Base-by-base conservation (phyloP, 495 filamentous ascomycete genomes). In the Daldinia childiae region DNA sequence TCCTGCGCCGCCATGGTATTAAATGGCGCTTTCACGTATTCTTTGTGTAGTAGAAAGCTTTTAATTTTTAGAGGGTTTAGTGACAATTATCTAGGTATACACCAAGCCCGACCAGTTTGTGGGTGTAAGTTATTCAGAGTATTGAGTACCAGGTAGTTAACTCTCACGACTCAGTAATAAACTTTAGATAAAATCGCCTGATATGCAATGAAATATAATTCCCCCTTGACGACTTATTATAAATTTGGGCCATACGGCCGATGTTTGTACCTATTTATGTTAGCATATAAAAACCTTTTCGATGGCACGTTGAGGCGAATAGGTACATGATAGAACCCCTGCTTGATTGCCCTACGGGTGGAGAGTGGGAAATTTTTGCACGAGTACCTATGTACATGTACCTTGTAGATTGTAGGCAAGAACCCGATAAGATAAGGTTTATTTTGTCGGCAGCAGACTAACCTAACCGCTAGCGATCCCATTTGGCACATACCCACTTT, bases 1-100 rank as follows among this genome's bases (percentile, higher is more conserved):
- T 69, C 67, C 30, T 72, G 63, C 21, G 63, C 55, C 6, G 73
- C 64, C 77, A 78, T 82, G 24, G 39, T 69, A 15, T 29, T 14
- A 41, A 50, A 36, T 21, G 9, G n/a, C 19, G 6, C 39, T 12
- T 34, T 50, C 12, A 30, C 27, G 38, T 57, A 63, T 50, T 36
- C 12, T 59, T 24, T 9, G 52, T 52, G 26, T 36, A 29, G n/a
- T 57, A 58, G 68, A 32, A 41, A 12, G 26, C 38, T 27, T 29
- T 55, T 39, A 21, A 26, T 27, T 57, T 41, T 24, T 38, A 54
- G 24, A 27, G 6, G 17, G 32, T 34, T 19, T 59, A 36, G 26
- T 27, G 8, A 59, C 3, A 50, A 48, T 43, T 17, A 52, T 26
- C 32, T 64, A n/a, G n/a, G n/a, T 27, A 21, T 19, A 48, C 39